Conservation (phyloP, 2,329 filamentous ascomycete species). For the Talaromyces sp. region DNA sequence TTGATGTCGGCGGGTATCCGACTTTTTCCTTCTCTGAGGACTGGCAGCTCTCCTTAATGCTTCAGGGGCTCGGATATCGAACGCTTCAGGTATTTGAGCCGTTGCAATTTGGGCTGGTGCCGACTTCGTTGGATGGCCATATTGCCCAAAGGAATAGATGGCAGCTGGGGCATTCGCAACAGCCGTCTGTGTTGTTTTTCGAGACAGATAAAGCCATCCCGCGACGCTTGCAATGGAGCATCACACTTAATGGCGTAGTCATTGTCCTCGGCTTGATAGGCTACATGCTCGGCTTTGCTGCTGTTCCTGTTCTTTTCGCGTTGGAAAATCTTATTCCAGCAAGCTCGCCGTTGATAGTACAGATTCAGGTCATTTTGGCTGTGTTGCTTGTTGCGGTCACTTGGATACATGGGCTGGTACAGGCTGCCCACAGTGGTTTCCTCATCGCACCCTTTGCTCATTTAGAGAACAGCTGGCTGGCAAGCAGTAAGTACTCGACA, state of each 20-base stretch:
- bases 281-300: slow-evolving; percentile 21
- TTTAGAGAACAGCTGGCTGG: slow-evolving; percentile 29
- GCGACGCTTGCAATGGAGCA: slow-evolving; percentile 21
- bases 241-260: slow-evolving; percentile 23
- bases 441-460: slow-evolving; percentile 25
- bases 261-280: slow-evolving; percentile 24
- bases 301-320: slow-evolving; percentile 23
- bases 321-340: slow-evolving; percentile 21
- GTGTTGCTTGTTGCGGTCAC: slow-evolving; percentile 18
- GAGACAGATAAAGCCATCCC: neutral
- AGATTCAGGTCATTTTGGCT: slow-evolving; percentile 21
- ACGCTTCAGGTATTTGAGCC: slow-evolving; percentile 31
- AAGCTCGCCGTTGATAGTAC: slow-evolving; percentile 2
- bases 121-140: slow-evolving; percentile 34
- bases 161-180: slow-evolving; percentile 34
- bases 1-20: slow-evolving; percentile 33
- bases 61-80: slow-evolving; percentile 29
- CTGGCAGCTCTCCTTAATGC: slow-evolving; percentile 32
- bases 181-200: slow-evolving; percentile 16
- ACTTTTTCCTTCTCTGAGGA: slow-evolving; percentile 36
- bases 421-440: slow-evolving; percentile 24
- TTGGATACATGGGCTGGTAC: slow-evolving; percentile 25
- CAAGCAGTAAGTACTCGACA: slow-evolving; percentile 22
- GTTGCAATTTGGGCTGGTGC: slow-evolving; percentile 35
- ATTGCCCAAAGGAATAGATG: slow-evolving; percentile 36